Conservation (phyloP, 106 monocot species). For the Iris macrosiphon region DNA sequence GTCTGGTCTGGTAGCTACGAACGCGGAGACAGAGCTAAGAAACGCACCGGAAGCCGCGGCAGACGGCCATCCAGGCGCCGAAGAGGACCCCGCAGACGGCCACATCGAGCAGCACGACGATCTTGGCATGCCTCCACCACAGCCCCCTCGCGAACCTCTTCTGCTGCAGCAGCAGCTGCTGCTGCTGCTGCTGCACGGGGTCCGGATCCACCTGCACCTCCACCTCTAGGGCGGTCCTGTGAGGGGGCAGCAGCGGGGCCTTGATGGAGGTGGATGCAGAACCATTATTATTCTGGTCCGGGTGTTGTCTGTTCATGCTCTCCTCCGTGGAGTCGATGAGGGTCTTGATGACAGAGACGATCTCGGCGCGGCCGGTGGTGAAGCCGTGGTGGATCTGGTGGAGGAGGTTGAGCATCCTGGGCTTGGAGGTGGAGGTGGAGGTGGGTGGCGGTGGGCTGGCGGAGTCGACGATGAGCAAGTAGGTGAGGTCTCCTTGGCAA, state of each 20-base stretch:
- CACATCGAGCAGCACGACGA: neutral
- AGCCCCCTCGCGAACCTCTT: neutral
- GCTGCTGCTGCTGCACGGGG: too few relatives aligned
- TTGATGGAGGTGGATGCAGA: too few relatives aligned
- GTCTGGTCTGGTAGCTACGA: neutral
- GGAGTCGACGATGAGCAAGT: slow-evolving; percentile 2
- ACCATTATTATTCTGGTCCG: neutral
- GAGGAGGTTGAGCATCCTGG: neutral
- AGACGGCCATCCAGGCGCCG: neutral
- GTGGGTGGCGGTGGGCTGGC: too few relatives aligned
- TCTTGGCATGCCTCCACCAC: slow-evolving; percentile 10
- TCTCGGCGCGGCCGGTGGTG: neutral
- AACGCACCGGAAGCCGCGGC: neutral
- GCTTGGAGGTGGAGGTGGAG: too few relatives aligned
- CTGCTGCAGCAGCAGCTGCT: neutral
- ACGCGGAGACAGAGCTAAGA: neutral
- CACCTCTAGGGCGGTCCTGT: neutral
- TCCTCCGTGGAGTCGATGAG: slow-evolving; percentile 7
- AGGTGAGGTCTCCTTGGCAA: neutral
- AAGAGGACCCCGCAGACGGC: neutral
- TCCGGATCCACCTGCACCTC: neutral
- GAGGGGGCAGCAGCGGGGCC: neutral
- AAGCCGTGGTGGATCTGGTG: slow-evolving; percentile 1
- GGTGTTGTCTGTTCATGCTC: neutral
- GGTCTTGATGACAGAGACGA: neutral